Percentiles rank a stretch among this genome's conserved stretches.
Conservation (phyloP, 31 red algal genomes). For the Porphyra umbilicalis region DNA sequence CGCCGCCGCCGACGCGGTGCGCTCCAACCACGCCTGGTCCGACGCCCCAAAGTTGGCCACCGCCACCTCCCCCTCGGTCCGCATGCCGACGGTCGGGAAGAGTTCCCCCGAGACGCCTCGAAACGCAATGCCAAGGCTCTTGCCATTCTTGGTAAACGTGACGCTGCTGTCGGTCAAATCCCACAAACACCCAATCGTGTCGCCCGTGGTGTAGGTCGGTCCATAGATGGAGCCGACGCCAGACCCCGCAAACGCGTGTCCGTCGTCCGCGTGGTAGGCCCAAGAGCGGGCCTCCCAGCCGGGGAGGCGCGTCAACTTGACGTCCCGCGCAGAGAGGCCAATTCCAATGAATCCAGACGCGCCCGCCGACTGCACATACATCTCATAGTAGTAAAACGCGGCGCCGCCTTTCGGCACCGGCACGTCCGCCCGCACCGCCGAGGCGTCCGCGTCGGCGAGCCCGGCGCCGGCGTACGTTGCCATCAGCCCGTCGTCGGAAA, state of each 20-base stretch:
- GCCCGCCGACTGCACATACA: conserved; percentile 56
- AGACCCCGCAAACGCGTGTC: conserved; percentile 63
- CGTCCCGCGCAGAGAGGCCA: conserved; percentile 63
- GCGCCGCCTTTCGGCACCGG: conserved; percentile 44
- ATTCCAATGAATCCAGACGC: conserved; percentile 80
- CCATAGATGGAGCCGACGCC: conserved; percentile 67
- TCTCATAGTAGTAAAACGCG: conserved; percentile 86
- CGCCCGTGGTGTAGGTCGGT: conserved; percentile 83
- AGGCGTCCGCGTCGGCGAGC: conserved; percentile 69
- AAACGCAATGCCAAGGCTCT: conserved; percentile 63
- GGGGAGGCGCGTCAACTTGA: conserved; percentile 68
- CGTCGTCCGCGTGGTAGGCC: conserved; percentile 95
- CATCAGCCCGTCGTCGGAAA: conserved; percentile 15
- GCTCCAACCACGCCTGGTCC: conserved; percentile 39
- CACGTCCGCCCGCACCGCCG: conserved; percentile 54
- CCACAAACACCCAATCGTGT: conserved; percentile 90
- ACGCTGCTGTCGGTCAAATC: conserved; percentile 55
- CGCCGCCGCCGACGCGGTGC: conserved; percentile 28
- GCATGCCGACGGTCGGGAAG: conserved; percentile 86
- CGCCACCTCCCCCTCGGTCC: conserved; percentile 53
- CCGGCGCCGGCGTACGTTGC: conserved; percentile 69
- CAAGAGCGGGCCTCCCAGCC: conserved; percentile 80
- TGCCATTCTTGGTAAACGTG: conserved; percentile 90
- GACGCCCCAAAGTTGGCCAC: conserved; percentile 77
- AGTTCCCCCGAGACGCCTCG: conserved; percentile 28